Evolutionary conservation across 495 filamentous ascomycete genomes (phyloP).

Genomic region (Talaromyces liani): DNA sequence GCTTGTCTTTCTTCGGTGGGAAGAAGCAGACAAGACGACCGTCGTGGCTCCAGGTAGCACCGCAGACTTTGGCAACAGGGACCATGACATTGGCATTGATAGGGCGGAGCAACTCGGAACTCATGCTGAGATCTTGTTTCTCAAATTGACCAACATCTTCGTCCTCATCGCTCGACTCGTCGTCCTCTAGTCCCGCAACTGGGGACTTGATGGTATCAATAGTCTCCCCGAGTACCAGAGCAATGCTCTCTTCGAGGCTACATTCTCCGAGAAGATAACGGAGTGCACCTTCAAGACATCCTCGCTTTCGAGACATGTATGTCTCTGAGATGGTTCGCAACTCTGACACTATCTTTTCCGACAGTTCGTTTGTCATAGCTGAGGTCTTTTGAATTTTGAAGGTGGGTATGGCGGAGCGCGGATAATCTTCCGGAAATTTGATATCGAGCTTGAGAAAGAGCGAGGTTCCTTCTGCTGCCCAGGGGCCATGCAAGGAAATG

Average conservation of each 20-base stretch:
- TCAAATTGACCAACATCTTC: conserved; percentile 55
- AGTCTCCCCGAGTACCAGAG: conserved; percentile 50
- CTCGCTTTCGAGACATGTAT: conserved; percentile 60
- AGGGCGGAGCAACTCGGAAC: conserved; percentile 44
- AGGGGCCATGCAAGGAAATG: conserved; percentile 80
- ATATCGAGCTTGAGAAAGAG: conserved; percentile 75
- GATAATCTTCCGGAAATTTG: conserved; percentile 73
- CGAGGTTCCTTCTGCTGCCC: conserved; percentile 62
- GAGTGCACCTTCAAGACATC: conserved; percentile 75
- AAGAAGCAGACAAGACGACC: conserved; percentile 84
- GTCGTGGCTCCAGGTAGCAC: conserved; percentile 68
- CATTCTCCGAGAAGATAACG: conserved; percentile 81
- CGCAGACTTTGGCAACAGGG: conserved; percentile 66
- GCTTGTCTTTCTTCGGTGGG: conserved; percentile 69
- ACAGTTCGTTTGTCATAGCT: conserved; percentile 62
- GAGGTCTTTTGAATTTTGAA: conserved; percentile 73
- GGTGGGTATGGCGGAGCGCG: conserved; percentile 52
- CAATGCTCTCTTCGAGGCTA: conserved; percentile 64
- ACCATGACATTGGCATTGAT: conserved; percentile 68
- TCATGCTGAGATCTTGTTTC: conserved; percentile 44
- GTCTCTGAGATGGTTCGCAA: conserved; percentile 61
- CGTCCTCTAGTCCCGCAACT: conserved; percentile 56
- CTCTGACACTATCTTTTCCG: conserved; percentile 56
- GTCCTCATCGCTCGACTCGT: conserved; percentile 79
- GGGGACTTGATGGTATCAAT: conserved; percentile 38